Base-by-base conservation (phyloP, 1,139 yeast species). In the Ogataea hybrid region DNA sequence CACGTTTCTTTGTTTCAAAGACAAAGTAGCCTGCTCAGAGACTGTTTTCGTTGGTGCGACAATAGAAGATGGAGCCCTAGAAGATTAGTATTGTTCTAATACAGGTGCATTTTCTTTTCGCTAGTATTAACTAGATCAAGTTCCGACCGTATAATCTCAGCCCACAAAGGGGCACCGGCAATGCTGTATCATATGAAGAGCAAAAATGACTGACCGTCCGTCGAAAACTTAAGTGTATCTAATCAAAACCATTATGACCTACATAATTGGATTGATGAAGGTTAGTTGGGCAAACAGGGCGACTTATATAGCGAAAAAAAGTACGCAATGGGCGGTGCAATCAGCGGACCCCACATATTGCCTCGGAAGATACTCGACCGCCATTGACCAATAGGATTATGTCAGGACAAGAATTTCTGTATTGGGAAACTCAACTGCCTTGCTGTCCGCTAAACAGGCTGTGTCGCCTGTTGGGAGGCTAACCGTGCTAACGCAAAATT, bases 91-190 rank as follows among this genome's bases (percentile, higher is more conserved):
- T 21, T 27, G 32, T 27, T 32, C 32, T 11, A 3, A 12, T 27
- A n/a, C 15, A 28, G 16, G 25, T 43, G 49, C 49, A 48, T 58
- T 38, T 66, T 79, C 79, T 87, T 80, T 86, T 76, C 87, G 87
- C 88, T 82, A 81, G 88, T 63, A 71, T 72, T 73, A 80, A 66
- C 88, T 80, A 81, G 87, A 70, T 81, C 88, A 87, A 81, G 88
- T 81, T 67, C 70, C 57, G 63, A 43, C 84, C 84, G 85, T 78
- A 54, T 75, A 52, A 63, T 79, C 84, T 79, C 84, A 79, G 84
- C 79, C 69, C 36, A 21, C 17, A 12, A 22, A 23, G 39, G 21
- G 50, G 45, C 50, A 47, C 50, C 50, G 50, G 50, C 33, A 44
- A 44, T 43, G 50, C 50, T 25, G 28, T 12, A 28, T 21, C 17